phyloP scores from a whole-genome alignment of 2,329 filamentous ascomycete genomes.

The Aspergillus transmontanensis region DNA sequence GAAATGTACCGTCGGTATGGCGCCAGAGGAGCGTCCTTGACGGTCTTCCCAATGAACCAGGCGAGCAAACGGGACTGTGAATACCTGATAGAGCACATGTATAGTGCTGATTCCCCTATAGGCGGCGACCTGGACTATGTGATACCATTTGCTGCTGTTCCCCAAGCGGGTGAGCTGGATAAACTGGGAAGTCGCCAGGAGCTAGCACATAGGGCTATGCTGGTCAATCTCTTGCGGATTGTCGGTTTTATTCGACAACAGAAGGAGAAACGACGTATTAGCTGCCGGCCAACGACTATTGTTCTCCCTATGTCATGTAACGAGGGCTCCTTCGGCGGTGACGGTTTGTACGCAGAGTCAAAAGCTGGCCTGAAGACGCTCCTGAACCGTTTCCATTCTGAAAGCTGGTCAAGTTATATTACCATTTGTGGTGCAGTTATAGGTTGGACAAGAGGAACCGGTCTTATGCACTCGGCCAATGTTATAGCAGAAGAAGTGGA shows the following conservation, averaged over 20 bases:
- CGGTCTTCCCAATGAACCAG: conserved; percentile 45
- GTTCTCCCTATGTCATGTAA: conserved; percentile 50
- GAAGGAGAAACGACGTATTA: conserved; percentile 20
- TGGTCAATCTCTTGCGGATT: conserved; percentile 43
- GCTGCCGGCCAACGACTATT: conserved; percentile 41
- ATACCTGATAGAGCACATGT: conserved; percentile 42
- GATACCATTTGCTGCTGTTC: conserved; percentile 48
- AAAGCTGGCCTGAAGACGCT: conserved; percentile 41
- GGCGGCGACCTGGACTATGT: conserved; percentile 44
- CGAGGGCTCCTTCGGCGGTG: conserved; percentile 46
- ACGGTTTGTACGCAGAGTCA: conserved; percentile 50
- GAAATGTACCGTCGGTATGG: conserved; percentile 37
- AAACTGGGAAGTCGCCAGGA: conserved; percentile 28
- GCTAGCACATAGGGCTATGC: conserved; percentile 26
- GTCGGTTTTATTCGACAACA: conserved; percentile 34
- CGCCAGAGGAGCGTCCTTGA: conserved; percentile 36
- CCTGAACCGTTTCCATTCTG: conserved; percentile 22
- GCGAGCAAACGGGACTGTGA: conserved; percentile 45
- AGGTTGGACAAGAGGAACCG: conserved; percentile 51
- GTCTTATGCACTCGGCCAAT: conserved; percentile 48
- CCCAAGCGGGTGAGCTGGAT: conserved; percentile 41
- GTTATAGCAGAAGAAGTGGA: conserved; percentile 43
- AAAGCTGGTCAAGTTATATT: conserved; percentile 33
- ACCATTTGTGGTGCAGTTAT: conserved; percentile 47
- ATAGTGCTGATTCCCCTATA: conserved; percentile 23